phyloP scores from a whole-genome alignment of 257 asterid genomes.

The Plantago elongata region DNA sequence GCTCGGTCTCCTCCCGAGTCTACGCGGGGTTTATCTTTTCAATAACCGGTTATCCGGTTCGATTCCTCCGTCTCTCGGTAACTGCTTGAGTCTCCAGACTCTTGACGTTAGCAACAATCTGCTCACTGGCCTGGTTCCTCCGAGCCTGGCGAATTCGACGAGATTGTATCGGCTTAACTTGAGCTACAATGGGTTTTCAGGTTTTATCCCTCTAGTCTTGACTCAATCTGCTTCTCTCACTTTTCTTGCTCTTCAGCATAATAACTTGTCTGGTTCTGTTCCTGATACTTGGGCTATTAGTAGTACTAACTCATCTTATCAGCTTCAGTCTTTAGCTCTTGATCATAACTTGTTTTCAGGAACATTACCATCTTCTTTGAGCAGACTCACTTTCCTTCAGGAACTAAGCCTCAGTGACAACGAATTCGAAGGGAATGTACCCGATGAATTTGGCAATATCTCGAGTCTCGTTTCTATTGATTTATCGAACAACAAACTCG shows the following conservation, averaged over 20 bases:
- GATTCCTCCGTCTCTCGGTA: conserved; percentile 58
- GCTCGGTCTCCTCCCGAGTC: conserved; percentile 54
- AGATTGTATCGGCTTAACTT: conserved; percentile 61
- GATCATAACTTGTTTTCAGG: conserved; percentile 62
- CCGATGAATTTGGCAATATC: conserved; percentile 38
- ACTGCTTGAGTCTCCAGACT: conserved; percentile 55
- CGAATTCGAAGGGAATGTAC: conserved; percentile 42
- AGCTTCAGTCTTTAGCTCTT: conserved; percentile 40
- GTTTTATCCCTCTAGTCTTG: conserved; percentile 52
- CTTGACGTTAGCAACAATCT: conserved; percentile 83
- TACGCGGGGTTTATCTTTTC: conserved; percentile 78
- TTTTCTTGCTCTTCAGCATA: conserved; percentile 72
- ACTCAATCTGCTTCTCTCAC: conserved; percentile 43
- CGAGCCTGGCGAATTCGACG: conserved; percentile 53
- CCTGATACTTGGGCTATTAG: conserved; percentile 51
- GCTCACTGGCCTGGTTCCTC: conserved; percentile 50
- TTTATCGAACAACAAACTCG: conserved; percentile 49
- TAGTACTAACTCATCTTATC: conserved; percentile 25
- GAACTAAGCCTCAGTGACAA: conserved; percentile 48
- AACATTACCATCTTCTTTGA: conserved; percentile 50
- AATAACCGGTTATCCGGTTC: conserved; percentile 78
- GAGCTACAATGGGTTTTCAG: conserved; percentile 71
- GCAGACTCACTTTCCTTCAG: conserved; percentile 41
- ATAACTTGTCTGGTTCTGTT: conserved; percentile 64
- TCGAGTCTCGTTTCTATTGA: conserved; percentile 37